A percentile compares a stretch with the other conserved stretches of the same genome.
Evolutionary conservation across 2,329 filamentous ascomycete species (phyloP).

Genomic region (Fusarium globosum): DNA sequence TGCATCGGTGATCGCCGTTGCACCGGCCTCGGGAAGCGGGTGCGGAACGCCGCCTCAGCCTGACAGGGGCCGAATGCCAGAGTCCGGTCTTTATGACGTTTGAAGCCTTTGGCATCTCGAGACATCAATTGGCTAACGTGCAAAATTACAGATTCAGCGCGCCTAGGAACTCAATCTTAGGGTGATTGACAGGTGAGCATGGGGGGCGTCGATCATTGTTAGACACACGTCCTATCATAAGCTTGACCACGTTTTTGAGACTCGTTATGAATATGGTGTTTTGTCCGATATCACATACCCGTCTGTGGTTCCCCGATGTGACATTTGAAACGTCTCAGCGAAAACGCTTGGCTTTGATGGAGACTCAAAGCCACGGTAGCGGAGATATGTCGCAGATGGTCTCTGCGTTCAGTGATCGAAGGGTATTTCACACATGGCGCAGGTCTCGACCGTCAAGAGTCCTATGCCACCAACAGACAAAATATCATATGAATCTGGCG

Average conservation of each 20-base stretch:
- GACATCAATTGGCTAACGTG: constrained; percentile 1
- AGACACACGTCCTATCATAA: background rate
- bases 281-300: constrained; percentile 23
- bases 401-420: background rate
- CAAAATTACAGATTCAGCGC: background rate
- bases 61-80: constrained; percentile 33
- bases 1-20: constrained; percentile 44
- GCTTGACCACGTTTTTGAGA: constrained; percentile 10
- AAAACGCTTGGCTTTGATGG: background rate
- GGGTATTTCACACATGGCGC: background rate
- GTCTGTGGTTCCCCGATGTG: background rate
- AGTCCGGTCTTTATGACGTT: constrained; percentile 14
- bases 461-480: background rate
- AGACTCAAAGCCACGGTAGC: constrained; percentile 21
- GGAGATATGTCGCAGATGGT: constrained; percentile 9
- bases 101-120: constrained; percentile 3
- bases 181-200: constrained; percentile 3
- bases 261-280: constrained; percentile 8
- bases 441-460: constrained; percentile 1
- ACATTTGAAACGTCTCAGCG: background rate
- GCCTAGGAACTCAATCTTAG: constrained; percentile 24
- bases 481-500: background rate
- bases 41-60: constrained; percentile 35
- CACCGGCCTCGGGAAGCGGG: constrained; percentile 27
- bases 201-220: constrained; percentile 1